A percentile compares a stretch with the other conserved stretches of the same genome.
Evolutionary conservation across 768 basidiomycete genomes (phyloP).

Genomic region (Leccinum olivaceopallidum): DNA sequence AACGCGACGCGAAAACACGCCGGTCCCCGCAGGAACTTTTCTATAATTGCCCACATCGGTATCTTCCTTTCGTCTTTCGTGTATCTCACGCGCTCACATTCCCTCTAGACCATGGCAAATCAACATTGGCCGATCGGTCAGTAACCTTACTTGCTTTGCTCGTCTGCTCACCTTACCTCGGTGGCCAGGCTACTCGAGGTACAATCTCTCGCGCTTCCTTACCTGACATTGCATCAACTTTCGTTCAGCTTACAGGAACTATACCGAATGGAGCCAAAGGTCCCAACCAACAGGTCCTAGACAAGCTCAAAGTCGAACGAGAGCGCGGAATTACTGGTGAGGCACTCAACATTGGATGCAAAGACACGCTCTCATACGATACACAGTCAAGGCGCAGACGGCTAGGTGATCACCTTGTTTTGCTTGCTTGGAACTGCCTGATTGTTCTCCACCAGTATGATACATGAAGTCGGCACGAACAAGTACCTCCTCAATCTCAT

Average conservation of each 20-base stretch:
- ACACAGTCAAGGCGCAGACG: slow-evolving; percentile 90
- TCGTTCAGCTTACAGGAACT: slow-evolving; percentile 78
- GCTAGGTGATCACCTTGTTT: slow-evolving; percentile 57
- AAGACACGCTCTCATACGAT: slow-evolving; percentile 5
- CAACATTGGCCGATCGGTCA: slow-evolving; percentile 85
- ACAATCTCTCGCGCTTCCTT: slow-evolving; percentile 10
- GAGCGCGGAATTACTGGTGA: slow-evolving; percentile 94
- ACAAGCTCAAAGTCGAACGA: slow-evolving; percentile 95
- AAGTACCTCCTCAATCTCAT: slow-evolving; percentile 87
- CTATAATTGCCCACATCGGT: slow-evolving; percentile 97
- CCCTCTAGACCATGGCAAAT: slow-evolving; percentile 88
- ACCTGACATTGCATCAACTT: slow-evolving; percentile 7
- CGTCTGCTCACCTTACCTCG: slow-evolving; percentile 3
- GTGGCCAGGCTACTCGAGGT: slow-evolving; percentile 72
- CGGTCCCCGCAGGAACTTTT: slow-evolving; percentile 68
- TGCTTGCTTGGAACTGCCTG: background rate
- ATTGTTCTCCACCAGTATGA: slow-evolving; percentile 58
- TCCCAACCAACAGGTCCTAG: slow-evolving; percentile 82
- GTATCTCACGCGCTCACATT: slow-evolving; percentile 7
- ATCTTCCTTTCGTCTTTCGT: background rate
- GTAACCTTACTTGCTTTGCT: slow-evolving; percentile 21
- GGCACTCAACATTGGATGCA: background rate
- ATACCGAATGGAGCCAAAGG: slow-evolving; percentile 66
- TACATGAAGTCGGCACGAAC: slow-evolving; percentile 56
- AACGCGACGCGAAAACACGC: background rate